Base-by-base conservation (phyloP, 2,329 filamentous ascomycete genomes). In the Didymosphaeria variabile region DNA sequence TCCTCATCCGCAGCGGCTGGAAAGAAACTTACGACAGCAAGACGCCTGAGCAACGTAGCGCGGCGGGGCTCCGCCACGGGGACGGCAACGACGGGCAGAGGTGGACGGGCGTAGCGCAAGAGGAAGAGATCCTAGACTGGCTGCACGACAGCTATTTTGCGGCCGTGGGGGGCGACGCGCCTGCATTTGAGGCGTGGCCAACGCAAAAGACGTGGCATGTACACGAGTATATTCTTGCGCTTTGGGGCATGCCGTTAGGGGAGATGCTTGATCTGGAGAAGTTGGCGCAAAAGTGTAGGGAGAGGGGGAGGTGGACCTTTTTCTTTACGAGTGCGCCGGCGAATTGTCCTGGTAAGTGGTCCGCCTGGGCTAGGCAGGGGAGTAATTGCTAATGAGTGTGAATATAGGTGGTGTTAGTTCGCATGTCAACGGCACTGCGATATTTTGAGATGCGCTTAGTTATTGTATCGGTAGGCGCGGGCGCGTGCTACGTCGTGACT, bases 141-240 rank as follows among this genome's bases (percentile, higher is more conserved):
- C 64, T 92, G 60, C 90, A 91, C 79, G 88, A 92, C 69, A 86
- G 84, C 65, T 88, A 89, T 55, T 91, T 92, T 66, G 82, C 89
- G 0, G 87, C 86, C 0, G 88, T 90, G 1, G 88, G 85, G 0
- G 87, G 87, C 0, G 90, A 92, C 71, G 79, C 83, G 13, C 86
- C 85, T 21, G 81, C 85, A 0, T 91, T 92, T 63, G 90, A 92
- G 78, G 83, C 85, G 0, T 86, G 87, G 76, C 88, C 88, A 1
- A 85, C 86, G 0, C 56, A 84, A 36, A 79, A 82, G 57, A 70
- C 69, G 6, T 77, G 76, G 29, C 64, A 76, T 63, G 68, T 79
- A 3, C 77, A 79, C 32, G 77, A 79, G 58, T 72, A 73, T 54
- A 71, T 80, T 51, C 62, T 80, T 5, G 76, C 78, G 0, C 63